Evolutionary conservation across 176 grass and related monocot genomes (phyloP).

Genomic region (Cenchrus americanus): DNA sequence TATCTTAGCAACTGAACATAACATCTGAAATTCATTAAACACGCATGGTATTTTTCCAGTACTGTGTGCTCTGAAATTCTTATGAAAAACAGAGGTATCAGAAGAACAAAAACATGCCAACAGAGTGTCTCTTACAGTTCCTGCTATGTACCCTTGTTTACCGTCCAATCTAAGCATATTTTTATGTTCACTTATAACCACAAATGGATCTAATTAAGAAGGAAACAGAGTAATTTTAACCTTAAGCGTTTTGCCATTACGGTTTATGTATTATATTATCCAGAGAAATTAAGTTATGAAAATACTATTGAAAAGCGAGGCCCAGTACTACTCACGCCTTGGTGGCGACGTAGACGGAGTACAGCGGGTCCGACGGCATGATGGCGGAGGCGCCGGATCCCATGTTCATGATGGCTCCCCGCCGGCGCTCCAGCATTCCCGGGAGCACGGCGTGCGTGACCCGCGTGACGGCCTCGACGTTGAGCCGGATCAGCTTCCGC

Average conservation of each 20-base stretch:
- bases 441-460: constrained; percentile 69
- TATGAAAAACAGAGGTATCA: background rate
- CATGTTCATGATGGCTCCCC: constrained; percentile 73
- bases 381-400: constrained; percentile 66
- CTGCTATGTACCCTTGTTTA: background rate
- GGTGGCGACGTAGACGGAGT: constrained; percentile 70
- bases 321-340: constrained; percentile 54
- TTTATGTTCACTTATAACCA: background rate
- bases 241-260: background rate
- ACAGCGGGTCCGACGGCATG: constrained; percentile 79
- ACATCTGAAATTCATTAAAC: background rate
- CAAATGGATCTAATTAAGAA: background rate
- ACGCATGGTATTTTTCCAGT: background rate
- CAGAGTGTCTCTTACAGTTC: background rate
- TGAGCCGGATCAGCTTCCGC: constrained; percentile 62
- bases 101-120: background rate
- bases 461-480: constrained; percentile 67
- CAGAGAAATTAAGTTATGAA: background rate
- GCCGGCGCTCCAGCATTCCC: constrained; percentile 59
- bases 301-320: background rate
- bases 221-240: background rate
- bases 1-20: too few relatives aligned
- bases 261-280: background rate
- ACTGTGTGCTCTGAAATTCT: background rate
- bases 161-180: background rate